Evolutionary conservation across 1,139 yeast species (phyloP).

Genomic region (Geotrichum fermentans): DNA sequence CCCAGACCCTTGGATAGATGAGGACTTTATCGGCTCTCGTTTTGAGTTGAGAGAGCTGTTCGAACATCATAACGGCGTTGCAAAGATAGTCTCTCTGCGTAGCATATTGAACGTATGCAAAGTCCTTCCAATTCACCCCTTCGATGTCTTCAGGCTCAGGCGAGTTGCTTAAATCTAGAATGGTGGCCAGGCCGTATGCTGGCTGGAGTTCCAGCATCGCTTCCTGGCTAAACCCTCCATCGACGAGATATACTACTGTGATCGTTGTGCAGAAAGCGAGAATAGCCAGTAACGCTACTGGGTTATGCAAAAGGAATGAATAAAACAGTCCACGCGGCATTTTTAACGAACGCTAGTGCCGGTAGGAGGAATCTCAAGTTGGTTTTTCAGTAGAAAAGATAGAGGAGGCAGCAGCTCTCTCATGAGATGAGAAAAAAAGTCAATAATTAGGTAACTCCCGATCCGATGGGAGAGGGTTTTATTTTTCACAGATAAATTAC

Average conservation of each 20-base stretch:
- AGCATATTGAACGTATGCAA: conserved; percentile 49
- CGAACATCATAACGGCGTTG: conserved; percentile 43
- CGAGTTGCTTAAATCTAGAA: conserved; percentile 2
- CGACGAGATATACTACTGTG: conserved; percentile 6
- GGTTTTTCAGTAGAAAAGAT: no score
- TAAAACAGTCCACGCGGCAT: not conserved
- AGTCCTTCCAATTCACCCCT: conserved; percentile 21
- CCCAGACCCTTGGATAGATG: conserved; percentile 27
- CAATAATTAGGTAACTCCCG: no score
- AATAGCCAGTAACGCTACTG: conserved; percentile 1
- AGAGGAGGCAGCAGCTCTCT: no score
- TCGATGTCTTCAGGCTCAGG: conserved; percentile 3
- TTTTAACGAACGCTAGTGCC: no score
- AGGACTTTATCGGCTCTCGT: conserved; percentile 43
- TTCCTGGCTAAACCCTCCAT: conserved; percentile 14
- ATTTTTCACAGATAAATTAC: no score
- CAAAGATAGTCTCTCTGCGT: conserved; percentile 44
- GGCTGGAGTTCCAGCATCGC: not conserved
- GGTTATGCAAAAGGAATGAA: conserved; percentile 4
- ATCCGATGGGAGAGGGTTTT: no score
- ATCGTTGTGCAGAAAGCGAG: conserved; percentile 8
- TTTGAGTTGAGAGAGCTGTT: conserved; percentile 34
- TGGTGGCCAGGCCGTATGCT: conserved; percentile 1
- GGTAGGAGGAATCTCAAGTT: no score
- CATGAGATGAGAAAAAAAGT: no score